Percentiles rank a stretch among this genome's conserved stretches.
Conservation (phyloP, 2,329 filamentous ascomycete species). For the Xylaria hypoxylon region DNA sequence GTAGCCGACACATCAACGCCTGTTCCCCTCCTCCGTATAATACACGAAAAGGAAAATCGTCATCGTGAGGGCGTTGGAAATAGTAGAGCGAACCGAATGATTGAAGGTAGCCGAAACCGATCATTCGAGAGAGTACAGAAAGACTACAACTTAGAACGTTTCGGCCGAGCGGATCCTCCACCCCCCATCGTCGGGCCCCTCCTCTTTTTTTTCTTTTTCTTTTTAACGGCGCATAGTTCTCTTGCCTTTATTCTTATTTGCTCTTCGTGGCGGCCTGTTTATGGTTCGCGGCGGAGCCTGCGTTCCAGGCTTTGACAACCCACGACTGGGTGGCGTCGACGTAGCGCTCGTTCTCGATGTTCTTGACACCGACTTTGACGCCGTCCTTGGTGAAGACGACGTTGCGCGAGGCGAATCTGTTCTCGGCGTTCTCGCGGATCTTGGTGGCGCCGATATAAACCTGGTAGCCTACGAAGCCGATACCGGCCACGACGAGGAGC, state of each 20-base stretch:
- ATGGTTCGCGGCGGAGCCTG: conserved; percentile 49
- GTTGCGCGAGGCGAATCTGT: conserved; percentile 81
- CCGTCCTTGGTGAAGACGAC: conserved; percentile 81
- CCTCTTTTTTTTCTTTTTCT: neutral
- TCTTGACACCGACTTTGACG: conserved; percentile 75
- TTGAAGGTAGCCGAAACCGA: neutral
- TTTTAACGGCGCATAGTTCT: neutral
- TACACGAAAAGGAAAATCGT: conserved; percentile 27
- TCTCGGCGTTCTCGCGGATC: conserved; percentile 72
- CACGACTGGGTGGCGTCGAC: conserved; percentile 78
- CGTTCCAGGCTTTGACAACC: conserved; percentile 74
- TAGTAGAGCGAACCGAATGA: neutral
- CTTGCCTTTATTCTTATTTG: conserved; percentile 7
- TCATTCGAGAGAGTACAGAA: neutral
- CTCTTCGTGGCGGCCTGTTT: conserved; percentile 43
- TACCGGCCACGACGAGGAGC: conserved; percentile 65
- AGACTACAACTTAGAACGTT: neutral
- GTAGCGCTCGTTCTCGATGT: conserved; percentile 75
- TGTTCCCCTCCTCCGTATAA: conserved; percentile 14
- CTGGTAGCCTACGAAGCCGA: conserved; percentile 77
- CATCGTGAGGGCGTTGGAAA: conserved; percentile 3
- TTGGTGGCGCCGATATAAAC: conserved; percentile 76
- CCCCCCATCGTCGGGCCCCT: neutral
- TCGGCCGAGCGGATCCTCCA: neutral
- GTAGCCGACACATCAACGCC: conserved; percentile 8